Base-by-base conservation (phyloP, 148 eudicot genomes). In the Talinum fruticosum region DNA sequence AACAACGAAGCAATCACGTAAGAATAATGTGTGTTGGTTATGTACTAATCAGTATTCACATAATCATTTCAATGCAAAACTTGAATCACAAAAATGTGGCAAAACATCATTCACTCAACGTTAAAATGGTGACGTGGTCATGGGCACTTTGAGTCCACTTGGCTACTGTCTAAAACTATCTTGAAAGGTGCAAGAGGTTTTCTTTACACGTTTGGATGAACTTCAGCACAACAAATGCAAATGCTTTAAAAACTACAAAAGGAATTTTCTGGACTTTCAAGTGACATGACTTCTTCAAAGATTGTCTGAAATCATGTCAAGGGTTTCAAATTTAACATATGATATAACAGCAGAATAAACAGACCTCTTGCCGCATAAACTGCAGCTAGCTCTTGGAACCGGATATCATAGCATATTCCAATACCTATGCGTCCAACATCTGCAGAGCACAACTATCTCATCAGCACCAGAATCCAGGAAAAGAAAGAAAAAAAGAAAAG, bases 401-500 rank as follows among this genome's bases (percentile, higher is more conserved):
- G 91, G 67, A 90, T 88, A 81, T 90, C 94, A 79, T 90, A 88
- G 79, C 94, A 90, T 59, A 90, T 90, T 73, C 94, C 94, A 37
- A 90, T 83, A 69, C 94, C 94, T 68, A 90, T 90, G 77, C 94
- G 88, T 44, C 94, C 94, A 78, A 90, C 91, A 81, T 88, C 94
- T 90, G 89, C 59, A 73, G 13, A 51, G 19, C 36, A 53, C 30
- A 72, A n/a, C 36, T 36, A 37, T 41, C 33, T 35, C 45, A 67
- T 81, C 75, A 80, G 51, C 24, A 62, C 59, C 33, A 53, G 23
- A n/a, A 32, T 2, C 37, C 53, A 54, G 64, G 8, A 57, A 57
- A 57, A 24, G 36, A n/a, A 59, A 69, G 49, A 34, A 32, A 23
- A 49, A n/a, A 71, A 45, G 4, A 14, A n/a, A n/a, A n/a, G n/a